Base-by-base conservation (phyloP, 2,329 filamentous ascomycete genomes). In the Neofusicoccum parvum region DNA sequence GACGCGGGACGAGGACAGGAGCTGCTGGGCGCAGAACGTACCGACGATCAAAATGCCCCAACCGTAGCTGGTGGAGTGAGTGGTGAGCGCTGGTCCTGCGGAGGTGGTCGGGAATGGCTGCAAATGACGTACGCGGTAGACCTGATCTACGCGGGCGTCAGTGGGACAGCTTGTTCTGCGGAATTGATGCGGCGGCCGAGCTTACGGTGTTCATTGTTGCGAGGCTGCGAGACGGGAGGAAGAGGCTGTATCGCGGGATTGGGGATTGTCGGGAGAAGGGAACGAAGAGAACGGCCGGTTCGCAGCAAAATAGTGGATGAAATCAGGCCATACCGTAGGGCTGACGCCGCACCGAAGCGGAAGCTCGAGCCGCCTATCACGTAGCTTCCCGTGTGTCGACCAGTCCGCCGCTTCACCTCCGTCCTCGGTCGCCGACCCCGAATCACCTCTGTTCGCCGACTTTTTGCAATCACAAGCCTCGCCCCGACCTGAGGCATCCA, bases 41-140 rank as follows among this genome's bases (percentile, higher is more conserved):
- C 91, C 93, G 72, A 90, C 84, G 76, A 94, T 95, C 64, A 98
- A 86, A 58, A 92, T 86, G 72, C 92, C 94, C 95, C 92, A 97
- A 75, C 95, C 95, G 74, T 94, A 82, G 91, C 93, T 96, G 67
- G 66, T 62, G 37, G 6, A 58, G 43, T 41, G 45, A 36, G 45
- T 60, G 27, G 37, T 7, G 49, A 39, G 70, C 70, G 71, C 66
- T 68, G 67, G 51, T 51, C 59, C 34, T 37, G 53, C 34, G 50
- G 49, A 39, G 50, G 54, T 34, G 12, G 20, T 59, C 15, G 58
- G 56, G 46, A 32, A 51, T 48, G 39, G 58, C 62, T 41, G 51
- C 27, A 37, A 37, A 67, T 74, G 74, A 76, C 81, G 79, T 81
- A 86, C 85, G 85, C 86, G 69, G 85, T 86, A 69, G 85, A 87